Conservation (phyloP, 1,139 yeast species). For the Taiozyma sp. region DNA sequence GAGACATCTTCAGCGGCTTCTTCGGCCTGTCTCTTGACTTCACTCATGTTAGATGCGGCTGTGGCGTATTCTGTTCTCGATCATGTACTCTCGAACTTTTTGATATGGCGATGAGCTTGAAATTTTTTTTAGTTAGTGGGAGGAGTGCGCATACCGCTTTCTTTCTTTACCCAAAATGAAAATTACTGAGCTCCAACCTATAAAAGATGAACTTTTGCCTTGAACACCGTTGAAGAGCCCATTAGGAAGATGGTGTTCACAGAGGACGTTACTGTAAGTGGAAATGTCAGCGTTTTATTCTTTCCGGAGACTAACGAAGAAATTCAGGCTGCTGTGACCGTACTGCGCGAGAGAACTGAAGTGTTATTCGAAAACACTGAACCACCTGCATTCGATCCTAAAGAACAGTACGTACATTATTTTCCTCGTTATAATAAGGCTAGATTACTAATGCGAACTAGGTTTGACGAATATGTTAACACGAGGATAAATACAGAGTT, state of each 20-base stretch:
- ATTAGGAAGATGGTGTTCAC: background rate
- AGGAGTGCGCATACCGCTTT: conserved; percentile 4
- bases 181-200: background rate
- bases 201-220: too few species aligned
- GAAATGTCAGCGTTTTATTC: too few species aligned
- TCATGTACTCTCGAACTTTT: background rate
- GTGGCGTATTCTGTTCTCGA: background rate
- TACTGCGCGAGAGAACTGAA: conserved; percentile 11
- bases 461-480: conserved; percentile 18
- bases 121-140: background rate
- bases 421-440: background rate
- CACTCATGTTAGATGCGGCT: background rate
- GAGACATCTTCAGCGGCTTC: conserved; percentile 2
- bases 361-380: conserved; percentile 10
- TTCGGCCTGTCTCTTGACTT: conserved; percentile 12
- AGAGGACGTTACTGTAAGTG: background rate
- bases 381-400: background rate
- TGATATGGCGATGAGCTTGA: background rate
- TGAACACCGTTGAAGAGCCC: background rate
- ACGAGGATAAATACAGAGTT: conserved; percentile 28
- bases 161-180: background rate
- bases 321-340: conserved; percentile 8
- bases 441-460: conserved; percentile 1
- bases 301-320: background rate
- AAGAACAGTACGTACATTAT: conserved; percentile 4